A percentile compares a stretch with the other conserved stretches of the same genome.
Evolutionary conservation across 2,329 filamentous ascomycete genomes (phyloP).

Genomic region (Penicillium sp.): DNA sequence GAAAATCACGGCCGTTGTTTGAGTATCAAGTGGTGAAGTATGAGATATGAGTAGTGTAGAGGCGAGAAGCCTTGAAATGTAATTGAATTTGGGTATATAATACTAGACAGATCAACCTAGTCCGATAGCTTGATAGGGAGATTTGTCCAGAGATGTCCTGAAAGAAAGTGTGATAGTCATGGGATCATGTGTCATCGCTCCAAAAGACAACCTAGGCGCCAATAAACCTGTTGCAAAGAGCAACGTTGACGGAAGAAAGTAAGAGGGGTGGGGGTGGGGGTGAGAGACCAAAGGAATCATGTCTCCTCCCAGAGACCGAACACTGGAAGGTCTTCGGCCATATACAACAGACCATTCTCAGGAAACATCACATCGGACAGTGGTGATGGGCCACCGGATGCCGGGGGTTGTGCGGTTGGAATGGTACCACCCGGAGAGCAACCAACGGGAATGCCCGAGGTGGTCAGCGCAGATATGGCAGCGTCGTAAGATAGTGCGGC

Average conservation of each 20-base stretch:
- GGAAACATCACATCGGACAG: conserved; percentile 34
- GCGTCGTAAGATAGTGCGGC: conserved; percentile 28
- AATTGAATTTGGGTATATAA: background rate
- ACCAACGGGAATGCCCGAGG: conserved; percentile 33
- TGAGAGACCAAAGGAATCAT: conserved; percentile 8
- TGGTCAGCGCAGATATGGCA: conserved; percentile 34
- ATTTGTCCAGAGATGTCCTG: background rate
- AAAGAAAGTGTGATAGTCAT: background rate
- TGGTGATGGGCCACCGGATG: conserved; percentile 28
- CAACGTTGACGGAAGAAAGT: background rate
- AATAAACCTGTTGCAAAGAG: background rate
- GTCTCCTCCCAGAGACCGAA: conserved; percentile 33
- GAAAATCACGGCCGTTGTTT: background rate
- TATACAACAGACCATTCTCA: conserved; percentile 34
- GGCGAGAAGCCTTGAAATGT: background rate
- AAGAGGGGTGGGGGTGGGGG: background rate
- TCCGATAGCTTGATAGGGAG: background rate
- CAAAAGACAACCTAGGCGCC: background rate
- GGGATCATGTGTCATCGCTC: background rate
- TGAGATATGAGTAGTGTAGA: background rate
- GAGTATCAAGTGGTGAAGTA: background rate
- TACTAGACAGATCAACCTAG: background rate
- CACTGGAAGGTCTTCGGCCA: conserved; percentile 34
- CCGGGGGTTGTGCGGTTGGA: conserved; percentile 15
- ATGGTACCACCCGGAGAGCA: conserved; percentile 33